Evolutionary conservation across 2,329 filamentous ascomycete genomes (phyloP).

Genomic region (Fusarium anguioides): DNA sequence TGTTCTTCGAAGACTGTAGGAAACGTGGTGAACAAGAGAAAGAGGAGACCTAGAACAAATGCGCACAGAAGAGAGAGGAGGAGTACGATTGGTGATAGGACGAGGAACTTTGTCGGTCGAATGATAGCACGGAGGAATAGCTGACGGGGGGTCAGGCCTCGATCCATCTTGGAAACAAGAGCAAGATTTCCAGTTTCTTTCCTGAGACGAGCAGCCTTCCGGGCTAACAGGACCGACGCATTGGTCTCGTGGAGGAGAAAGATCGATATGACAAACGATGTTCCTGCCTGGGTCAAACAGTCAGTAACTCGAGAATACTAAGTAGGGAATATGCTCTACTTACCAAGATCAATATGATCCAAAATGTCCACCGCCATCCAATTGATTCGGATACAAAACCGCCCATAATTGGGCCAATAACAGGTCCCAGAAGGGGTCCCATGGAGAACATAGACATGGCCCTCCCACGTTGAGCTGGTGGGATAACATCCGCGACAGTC

Average conservation of each 20-base stretch:
- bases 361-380: constrained; percentile 63
- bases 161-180: no score
- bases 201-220: neutral
- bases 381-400: constrained; percentile 59
- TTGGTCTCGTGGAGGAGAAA: constrained; percentile 48
- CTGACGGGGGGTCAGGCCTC: no score
- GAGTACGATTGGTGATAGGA: constrained; percentile 65
- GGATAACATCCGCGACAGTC: constrained; percentile 71
- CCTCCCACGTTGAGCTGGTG: constrained; percentile 65
- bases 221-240: constrained; percentile 7
- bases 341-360: constrained; percentile 59
- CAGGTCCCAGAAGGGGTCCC: constrained; percentile 68
- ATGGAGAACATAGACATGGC: constrained; percentile 72
- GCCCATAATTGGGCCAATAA: constrained; percentile 51
- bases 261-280: neutral
- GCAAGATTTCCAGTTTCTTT: neutral
- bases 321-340: no score
- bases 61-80: constrained; percentile 53
- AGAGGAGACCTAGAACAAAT: constrained; percentile 51
- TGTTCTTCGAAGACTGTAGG: constrained; percentile 50
- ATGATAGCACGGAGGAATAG: constrained; percentile 48
- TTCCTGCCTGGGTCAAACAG: no score
- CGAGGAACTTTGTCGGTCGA: constrained; percentile 59
- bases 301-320: no score
- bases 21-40: constrained; percentile 52